phyloP scores from a whole-genome alignment of 2,329 filamentous ascomycete species.

The Trematosphaeria pertusa region DNA sequence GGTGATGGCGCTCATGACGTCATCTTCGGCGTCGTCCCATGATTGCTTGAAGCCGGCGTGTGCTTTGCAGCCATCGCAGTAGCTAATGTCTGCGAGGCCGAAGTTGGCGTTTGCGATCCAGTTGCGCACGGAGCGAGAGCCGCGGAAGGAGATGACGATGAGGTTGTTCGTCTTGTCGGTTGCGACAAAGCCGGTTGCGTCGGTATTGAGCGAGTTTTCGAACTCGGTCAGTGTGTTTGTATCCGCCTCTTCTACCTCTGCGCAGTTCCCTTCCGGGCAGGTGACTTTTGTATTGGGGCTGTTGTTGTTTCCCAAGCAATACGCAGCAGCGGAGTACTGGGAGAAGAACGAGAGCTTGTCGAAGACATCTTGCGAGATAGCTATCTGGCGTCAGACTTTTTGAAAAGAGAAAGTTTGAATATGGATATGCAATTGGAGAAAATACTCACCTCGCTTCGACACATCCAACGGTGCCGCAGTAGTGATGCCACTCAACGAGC shows the following conservation, averaged over 20 bases:
- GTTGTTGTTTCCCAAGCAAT: slow-evolving; percentile 59
- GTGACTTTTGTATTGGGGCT: slow-evolving; percentile 51
- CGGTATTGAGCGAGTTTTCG: slow-evolving; percentile 53
- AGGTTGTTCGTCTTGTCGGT: slow-evolving; percentile 55
- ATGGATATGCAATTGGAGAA: too few relatives aligned
- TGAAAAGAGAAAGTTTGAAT: not conserved
- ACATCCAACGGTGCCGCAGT: slow-evolving; percentile 36
- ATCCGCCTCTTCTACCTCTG: slow-evolving; percentile 54
- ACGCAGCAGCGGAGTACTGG: slow-evolving; percentile 61
- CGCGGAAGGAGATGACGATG: slow-evolving; percentile 68
- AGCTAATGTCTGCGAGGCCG: slow-evolving; percentile 47
- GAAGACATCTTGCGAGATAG: slow-evolving; percentile 50
- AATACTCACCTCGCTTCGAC: slow-evolving; percentile 33
- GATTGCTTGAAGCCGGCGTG: slow-evolving; percentile 67
- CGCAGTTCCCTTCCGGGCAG: slow-evolving; percentile 57
- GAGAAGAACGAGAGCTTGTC: slow-evolving; percentile 55
- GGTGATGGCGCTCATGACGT: slow-evolving; percentile 54
- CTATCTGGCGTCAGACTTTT: slow-evolving; percentile 16
- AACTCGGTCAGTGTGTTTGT: slow-evolving; percentile 58
- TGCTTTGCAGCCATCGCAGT: slow-evolving; percentile 57
- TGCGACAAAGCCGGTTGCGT: slow-evolving; percentile 57
- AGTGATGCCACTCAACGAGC: slow-evolving; percentile 18
- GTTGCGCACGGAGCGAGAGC: slow-evolving; percentile 66
- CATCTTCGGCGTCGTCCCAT: slow-evolving; percentile 61
- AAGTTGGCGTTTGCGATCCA: slow-evolving; percentile 65